A percentile compares a stretch with the other conserved stretches of the same genome.
Evolutionary conservation across 23 red algal genomes (phyloP).

Genomic region (Rhodosorus marinus): DNA sequence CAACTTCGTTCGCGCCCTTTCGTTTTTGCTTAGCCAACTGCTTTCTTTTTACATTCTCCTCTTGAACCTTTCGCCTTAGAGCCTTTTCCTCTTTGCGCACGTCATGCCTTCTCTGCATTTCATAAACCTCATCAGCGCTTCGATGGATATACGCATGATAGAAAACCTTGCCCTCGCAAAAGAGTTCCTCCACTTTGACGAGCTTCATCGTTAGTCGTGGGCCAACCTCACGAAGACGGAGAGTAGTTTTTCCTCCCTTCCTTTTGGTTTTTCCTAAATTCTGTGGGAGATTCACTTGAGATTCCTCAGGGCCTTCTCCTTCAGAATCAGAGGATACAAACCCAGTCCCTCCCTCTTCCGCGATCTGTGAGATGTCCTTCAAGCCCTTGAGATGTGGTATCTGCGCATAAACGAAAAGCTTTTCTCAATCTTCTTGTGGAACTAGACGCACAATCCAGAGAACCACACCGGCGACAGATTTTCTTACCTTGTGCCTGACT

Average conservation of each 20-base stretch:
- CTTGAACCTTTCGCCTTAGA: not conserved
- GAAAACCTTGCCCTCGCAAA: conserved; percentile 57
- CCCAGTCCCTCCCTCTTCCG: conserved; percentile 18
- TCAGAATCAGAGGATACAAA: conserved; percentile 69
- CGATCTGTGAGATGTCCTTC: conserved; percentile 43
- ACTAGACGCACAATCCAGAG: no score
- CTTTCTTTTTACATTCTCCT: not conserved
- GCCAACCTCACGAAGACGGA: conserved; percentile 71
- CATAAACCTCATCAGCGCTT: not conserved
- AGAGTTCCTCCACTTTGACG: conserved; percentile 42
- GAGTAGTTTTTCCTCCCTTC: conserved; percentile 8
- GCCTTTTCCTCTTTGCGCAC: not conserved
- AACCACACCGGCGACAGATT: no score
- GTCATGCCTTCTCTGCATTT: not conserved
- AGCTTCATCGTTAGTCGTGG: conserved; percentile 54
- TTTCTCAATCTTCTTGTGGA: no score
- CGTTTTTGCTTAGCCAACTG: no score
- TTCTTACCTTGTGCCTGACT: conserved; percentile 24
- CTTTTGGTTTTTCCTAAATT: conserved; percentile 8
- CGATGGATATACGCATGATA: conserved; percentile 15
- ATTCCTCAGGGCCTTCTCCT: conserved; percentile 24
- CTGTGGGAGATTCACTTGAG: conserved; percentile 25
- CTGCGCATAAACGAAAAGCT: no score
- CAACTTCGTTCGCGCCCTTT: no score
- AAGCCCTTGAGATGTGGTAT: conserved; percentile 36